Evolutionary conservation across 148 eudicot genomes (phyloP), one percentile per base, ranked within the genome.

Genomic region (Salicornia ramosissima): DNA sequence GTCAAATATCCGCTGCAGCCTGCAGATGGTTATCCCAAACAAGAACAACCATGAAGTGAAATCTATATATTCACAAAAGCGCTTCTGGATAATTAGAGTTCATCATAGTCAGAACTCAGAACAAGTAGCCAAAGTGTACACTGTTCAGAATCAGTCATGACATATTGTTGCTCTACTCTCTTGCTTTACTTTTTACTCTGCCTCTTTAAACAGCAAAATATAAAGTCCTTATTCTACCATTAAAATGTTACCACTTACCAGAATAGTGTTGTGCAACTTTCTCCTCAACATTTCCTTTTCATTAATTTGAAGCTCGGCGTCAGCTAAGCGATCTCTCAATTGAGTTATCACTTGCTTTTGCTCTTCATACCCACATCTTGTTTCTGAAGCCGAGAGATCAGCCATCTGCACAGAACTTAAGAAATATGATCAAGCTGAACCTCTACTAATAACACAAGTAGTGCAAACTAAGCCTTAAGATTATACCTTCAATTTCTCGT

Each of bases 211-310:
- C 40, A 77, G 9, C 8, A 70, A 47, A 34, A 22, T 24, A 49
- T 19, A n/a, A 64, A 21, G 26, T 21, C 36, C 39, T 45, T 63
- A 58, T 6, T 24, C 16, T 74, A 16, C 14, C 16, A 46, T 43
- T 39, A 39, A 71, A 70, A 10, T 29, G 45, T 61, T 83, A 85
- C 96, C 88, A 89, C 36, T 61, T 83, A 85, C 96, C 88, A 89
- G 77, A 69, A 89, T 89, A n/a, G 85, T 87, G 43, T 89, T 89
- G 64, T 89, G 96, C 34, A 89, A 85, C 70, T 85, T 89, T 65
- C 86, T 89, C 63, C 95, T 82, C 52, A 85, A 68, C 72, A 75
- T 75, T 58, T 89, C 95, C 71, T 87, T 89, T 72, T 89, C 95
- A 64, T 61, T 68, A 59, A 83, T 69, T 65, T 86, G 82, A 68